phyloP scores from a whole-genome alignment of 2,329 filamentous ascomycete genomes.

The Diplocarpon mali region DNA sequence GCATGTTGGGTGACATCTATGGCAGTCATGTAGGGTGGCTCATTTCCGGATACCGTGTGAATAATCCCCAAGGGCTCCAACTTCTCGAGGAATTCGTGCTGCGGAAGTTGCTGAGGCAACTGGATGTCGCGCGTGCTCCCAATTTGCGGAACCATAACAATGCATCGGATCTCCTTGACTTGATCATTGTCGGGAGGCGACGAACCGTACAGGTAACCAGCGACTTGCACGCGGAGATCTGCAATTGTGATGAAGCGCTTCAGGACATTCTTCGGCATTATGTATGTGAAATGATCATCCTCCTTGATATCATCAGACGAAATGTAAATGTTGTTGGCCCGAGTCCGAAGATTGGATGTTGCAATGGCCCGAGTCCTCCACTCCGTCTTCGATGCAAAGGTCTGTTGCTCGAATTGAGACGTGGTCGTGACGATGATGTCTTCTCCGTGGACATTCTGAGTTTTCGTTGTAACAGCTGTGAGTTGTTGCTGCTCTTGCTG shows the following conservation, averaged over 20 bases:
- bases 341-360: conserved; percentile 84
- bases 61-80: conserved; percentile 91
- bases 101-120: conserved; percentile 77
- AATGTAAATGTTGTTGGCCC: conserved; percentile 97
- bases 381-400: conserved; percentile 96
- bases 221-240: conserved; percentile 91
- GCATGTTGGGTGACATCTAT: conserved; percentile 91
- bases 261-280: conserved; percentile 98
- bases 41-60: conserved; percentile 89
- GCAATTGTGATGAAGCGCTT: conserved; percentile 98
- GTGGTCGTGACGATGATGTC: conserved; percentile 98
- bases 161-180: conserved; percentile 93
- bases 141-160: conserved; percentile 96
- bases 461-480: conserved; percentile 96
- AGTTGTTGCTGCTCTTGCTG: conserved; percentile 94
- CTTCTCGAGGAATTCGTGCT: conserved; percentile 77
- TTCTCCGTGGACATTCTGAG: conserved; percentile 91
- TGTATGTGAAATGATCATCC: conserved; percentile 81
- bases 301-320: conserved; percentile 88
- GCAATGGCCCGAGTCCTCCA: conserved; percentile 97
- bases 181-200: conserved; percentile 91
- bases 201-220: conserved; percentile 86
- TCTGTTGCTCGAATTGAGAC: conserved; percentile 94
- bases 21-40: conserved; percentile 92
- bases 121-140: conserved; percentile 88